A percentile compares a stretch with the other conserved stretches of the same genome.
Evolutionary conservation across 106 monocot genomes (phyloP).

Genomic region (Hemerocallis citrina): DNA sequence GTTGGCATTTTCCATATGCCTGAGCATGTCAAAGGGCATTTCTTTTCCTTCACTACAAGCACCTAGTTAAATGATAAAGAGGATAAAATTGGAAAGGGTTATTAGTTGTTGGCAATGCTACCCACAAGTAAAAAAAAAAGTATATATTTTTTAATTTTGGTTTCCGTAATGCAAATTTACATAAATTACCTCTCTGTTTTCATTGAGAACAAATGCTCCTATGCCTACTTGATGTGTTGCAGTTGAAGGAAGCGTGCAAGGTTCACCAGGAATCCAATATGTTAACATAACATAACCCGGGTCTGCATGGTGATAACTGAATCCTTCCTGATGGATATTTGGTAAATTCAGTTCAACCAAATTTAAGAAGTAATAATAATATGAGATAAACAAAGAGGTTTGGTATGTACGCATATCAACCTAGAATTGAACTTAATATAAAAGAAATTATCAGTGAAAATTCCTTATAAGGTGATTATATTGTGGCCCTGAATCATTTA

Average conservation of each 20-base stretch:
- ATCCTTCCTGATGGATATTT: conserved; percentile 51
- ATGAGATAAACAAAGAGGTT: not conserved
- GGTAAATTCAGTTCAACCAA: not conserved
- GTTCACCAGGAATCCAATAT: conserved; percentile 64
- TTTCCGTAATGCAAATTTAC: no score
- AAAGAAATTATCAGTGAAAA: not conserved
- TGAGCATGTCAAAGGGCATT: conserved; percentile 62
- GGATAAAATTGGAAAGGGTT: not conserved
- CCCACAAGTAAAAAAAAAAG: no score
- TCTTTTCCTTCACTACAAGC: conserved; percentile 84
- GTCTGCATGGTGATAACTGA: conserved; percentile 78
- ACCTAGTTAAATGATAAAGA: conserved; percentile 31
- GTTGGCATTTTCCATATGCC: conserved; percentile 88
- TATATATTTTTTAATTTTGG: no score
- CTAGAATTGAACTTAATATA: not conserved
- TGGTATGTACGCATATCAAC: not conserved
- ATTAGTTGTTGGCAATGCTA: no score
- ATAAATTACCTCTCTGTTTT: conserved; percentile 59
- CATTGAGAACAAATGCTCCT: conserved; percentile 78
- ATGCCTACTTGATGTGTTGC: conserved; percentile 77
- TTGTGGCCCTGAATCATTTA: not conserved
- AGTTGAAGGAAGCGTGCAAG: conserved; percentile 67
- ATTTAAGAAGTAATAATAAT: not conserved
- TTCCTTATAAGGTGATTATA: not conserved
- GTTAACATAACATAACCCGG: conserved; percentile 77